A percentile compares a stretch with the other conserved stretches of the same genome.
phyloP scores from a whole-genome alignment of 2,329 filamentous ascomycete genomes.

The Claviceps cyperi region DNA sequence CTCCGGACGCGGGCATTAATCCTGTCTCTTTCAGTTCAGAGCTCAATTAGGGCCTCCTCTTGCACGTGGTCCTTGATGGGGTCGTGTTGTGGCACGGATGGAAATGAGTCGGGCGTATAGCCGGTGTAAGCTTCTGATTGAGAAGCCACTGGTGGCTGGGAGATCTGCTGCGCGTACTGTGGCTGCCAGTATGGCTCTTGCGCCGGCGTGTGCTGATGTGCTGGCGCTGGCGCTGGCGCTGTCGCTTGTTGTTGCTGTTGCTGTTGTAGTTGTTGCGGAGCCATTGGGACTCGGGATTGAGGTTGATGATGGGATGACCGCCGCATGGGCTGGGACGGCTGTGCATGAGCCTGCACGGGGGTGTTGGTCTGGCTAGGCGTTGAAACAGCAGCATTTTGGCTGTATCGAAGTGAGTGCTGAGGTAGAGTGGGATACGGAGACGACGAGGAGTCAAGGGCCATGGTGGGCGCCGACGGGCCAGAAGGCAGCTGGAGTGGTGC shows the following conservation, averaged over 20 bases:
- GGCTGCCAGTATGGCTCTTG: constrained; percentile 20
- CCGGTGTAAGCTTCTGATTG: constrained; percentile 31
- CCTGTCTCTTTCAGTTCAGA: constrained; percentile 26
- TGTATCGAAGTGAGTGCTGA: constrained; percentile 32
- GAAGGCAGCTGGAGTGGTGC: constrained; percentile 15
- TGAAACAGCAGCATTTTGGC: constrained; percentile 28
- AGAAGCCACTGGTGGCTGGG: constrained; percentile 20
- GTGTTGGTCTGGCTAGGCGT: constrained; percentile 19
- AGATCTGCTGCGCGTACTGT: constrained; percentile 15
- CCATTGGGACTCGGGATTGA: constrained; percentile 14
- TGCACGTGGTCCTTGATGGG: constrained; percentile 33
- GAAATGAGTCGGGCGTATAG: constrained; percentile 49
- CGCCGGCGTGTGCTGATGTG: constrained; percentile 16
- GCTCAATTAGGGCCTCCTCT: constrained; percentile 70
- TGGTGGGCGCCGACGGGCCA: constrained; percentile 23
- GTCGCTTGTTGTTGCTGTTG: constrained; percentile 20
- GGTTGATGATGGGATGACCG: constrained; percentile 14
- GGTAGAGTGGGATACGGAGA: constrained; percentile 37
- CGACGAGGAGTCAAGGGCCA: constrained; percentile 26
- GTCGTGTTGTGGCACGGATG: constrained; percentile 38
- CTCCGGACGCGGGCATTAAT: not conserved
- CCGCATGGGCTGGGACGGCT: constrained; percentile 10
- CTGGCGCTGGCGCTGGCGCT: constrained; percentile 5
- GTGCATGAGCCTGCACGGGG: constrained; percentile 15
- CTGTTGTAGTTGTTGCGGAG: constrained; percentile 7